These are phyloP conservation scores for Oryza nivara DNA, from an alignment of 176 grass and related monocot genomes.

Conservation along the genomic window DNA sequence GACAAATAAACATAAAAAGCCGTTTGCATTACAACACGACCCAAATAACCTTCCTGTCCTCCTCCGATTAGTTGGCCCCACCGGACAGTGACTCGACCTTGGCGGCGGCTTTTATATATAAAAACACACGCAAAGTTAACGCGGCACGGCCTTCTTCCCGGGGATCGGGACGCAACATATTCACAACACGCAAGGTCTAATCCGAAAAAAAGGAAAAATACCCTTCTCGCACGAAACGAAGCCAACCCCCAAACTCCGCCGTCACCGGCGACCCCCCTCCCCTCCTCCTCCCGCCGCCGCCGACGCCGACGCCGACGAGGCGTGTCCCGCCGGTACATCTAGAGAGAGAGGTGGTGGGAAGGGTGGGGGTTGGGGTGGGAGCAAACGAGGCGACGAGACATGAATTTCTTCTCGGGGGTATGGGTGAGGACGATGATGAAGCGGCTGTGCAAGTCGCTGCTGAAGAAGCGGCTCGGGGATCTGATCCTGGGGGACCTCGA, in stretches of 20 bases:
- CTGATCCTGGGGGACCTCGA: conserved; percentile 91
- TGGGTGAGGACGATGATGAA: conserved; percentile 65
- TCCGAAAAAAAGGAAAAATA: background rate
- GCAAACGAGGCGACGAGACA: background rate
- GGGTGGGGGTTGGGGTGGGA: background rate
- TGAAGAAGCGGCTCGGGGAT: conserved; percentile 96
- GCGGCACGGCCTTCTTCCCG: background rate
- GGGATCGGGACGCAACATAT: conserved; percentile 15
- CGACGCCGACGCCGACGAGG: no score
- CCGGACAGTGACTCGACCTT: no score
- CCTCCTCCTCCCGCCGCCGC: background rate
- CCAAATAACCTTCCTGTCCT: no score
- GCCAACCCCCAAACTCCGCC: conserved; percentile 9
- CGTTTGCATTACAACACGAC: no score
- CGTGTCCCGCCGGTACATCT: background rate
- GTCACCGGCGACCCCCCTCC: background rate
- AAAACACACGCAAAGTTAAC: no score
- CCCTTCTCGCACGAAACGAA: conserved; percentile 23
- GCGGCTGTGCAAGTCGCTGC: conserved; percentile 83
- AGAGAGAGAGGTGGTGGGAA: background rate
- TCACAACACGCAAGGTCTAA: background rate
- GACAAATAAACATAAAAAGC: no score
- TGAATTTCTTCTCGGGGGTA: conserved; percentile 57
- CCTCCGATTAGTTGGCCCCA: no score
- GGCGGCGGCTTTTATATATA: no score